These are phyloP conservation scores for Fusarium zealandicum DNA, from an alignment of 2,329 filamentous ascomycete species.

Conservation along the genomic window DNA sequence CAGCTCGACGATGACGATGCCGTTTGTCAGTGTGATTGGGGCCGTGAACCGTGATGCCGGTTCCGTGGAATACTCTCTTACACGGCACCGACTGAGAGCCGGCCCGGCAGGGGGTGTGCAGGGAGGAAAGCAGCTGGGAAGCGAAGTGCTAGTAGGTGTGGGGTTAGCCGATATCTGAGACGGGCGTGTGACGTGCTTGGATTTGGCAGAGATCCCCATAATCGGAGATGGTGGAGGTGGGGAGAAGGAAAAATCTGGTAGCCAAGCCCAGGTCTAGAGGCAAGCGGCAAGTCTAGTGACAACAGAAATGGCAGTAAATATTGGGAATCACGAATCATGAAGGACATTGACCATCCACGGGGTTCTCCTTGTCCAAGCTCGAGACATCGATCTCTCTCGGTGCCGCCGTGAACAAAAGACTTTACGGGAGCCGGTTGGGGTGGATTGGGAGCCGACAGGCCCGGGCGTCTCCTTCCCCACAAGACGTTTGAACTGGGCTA, in stretches of 20 bases:
- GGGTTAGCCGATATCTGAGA: background rate
- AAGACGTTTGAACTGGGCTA: too few relatives aligned
- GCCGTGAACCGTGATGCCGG: conserved; percentile 16
- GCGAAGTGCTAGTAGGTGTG: background rate
- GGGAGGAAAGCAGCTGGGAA: conserved; percentile 1
- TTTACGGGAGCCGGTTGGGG: conserved; percentile 17
- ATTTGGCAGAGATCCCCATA: background rate
- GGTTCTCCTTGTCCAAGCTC: background rate
- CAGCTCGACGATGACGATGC: conserved; percentile 14
- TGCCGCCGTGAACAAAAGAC: conserved; percentile 1
- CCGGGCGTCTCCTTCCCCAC: too few relatives aligned
- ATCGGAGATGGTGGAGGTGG: conserved; percentile 13
- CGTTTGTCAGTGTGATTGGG: background rate
- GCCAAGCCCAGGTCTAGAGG: background rate
- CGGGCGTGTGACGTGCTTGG: conserved; percentile 5
- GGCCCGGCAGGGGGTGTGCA: conserved; percentile 30
- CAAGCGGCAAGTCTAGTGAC: conserved; percentile 1
- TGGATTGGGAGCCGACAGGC: conserved; percentile 15
- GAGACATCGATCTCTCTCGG: background rate
- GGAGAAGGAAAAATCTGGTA: background rate
- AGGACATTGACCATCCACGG: background rate
- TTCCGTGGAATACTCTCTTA: conserved; percentile 1
- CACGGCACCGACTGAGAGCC: conserved; percentile 27
- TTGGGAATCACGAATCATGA: background rate
- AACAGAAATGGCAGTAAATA: background rate